Evolutionary conservation across 768 basidiomycete species (phyloP), one percentile per base, ranked within the genome.

Genomic region (Trametes sanguinea): DNA sequence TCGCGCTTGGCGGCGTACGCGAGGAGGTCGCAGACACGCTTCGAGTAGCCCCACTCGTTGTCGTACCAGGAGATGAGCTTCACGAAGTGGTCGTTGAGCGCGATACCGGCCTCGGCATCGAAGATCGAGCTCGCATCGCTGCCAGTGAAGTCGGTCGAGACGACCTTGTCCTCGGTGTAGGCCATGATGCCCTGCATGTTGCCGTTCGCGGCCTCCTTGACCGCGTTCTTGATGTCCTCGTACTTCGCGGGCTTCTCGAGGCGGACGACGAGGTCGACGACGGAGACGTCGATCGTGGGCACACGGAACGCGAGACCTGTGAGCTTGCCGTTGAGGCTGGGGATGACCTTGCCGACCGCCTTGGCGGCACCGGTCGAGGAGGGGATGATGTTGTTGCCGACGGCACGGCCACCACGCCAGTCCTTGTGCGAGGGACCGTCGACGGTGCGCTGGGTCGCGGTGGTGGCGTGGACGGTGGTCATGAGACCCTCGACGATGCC

Each of bases 341-440:
- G 96, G 75, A 98, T 98, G 77, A 99, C 95, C 83, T 97, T 96
- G 71, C 95, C 95, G 73, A 96, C 94, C 66, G 95, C 95, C 86
- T 98, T 99, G 76, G 96, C 96, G 66, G 96, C 96, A 79, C 96
- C 96, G 68, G 96, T 98, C 69, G 95, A 96, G 27, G 95, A 97
- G 52, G 96, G 96, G 75, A 99, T 99, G 81, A 99, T 98, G 86
- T 99, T 99, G 82, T 90, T 91, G 78, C 88, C 90, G 67, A 95
- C 94, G 71, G 88, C 87, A 79, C 96, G 96, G 66, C 94, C 94
- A 74, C 94, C 94, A 75, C 94, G 92, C 94, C 94, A 96, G 81
- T 96, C 94, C 82, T 95, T 98, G 83, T 84, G 74, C 51, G 94
- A 96, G 47, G 94, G 94, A 54, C 94, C 95, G 68, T 97, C 95